Base-by-base conservation (phyloP, 1,284 basidiomycete species). In the Anthracocystis walkeri region DNA sequence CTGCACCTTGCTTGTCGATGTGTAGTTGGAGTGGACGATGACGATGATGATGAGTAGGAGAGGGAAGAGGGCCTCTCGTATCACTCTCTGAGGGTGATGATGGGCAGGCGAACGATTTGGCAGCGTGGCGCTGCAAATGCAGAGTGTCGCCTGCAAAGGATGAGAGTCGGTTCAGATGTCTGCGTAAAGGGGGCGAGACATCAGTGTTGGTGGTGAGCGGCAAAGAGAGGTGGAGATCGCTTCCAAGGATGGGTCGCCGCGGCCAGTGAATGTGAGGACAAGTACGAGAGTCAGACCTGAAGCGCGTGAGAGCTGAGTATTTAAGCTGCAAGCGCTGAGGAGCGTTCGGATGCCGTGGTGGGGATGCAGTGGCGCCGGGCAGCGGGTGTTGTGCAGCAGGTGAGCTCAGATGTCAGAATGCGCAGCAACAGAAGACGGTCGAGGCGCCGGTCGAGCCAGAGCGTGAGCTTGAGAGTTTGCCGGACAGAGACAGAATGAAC, bases 151-250 rank as follows among this genome's bases (percentile, higher is more conserved):
- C 42, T 42, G 29, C 20, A 4, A 38, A 14, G 27, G 42, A 18
- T 18, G 46, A 31, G 23, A 41, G 20, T 29, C 16, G 27, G 21
- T 54, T 62, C 51, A 62, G 53, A 48, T 42, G 33, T 21, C 40
- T 35, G 40, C 51, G 18, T 33, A 20, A 4, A 31, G 48, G 55
- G 33, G 29, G 35, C 20, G 55, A 42, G 51, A 55, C 59, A 68
- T 68, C 48, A 56, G 64, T 12, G 31, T 44, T 18, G 55, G 16
- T 65, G 12, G 18, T 31, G 54, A 45, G 42, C 11, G 27, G 35
- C 35, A 38, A 20, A 7, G 27, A n/a, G 3, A 23, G 14, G 31
- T 23, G 20, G 14, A 23, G 42, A 11, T 46, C 42, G 42, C 42
- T 44, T 44, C 20, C n/a, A 25, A 20, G 35, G 18, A 25, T 2